Percentiles rank a stretch among this genome's conserved stretches.
Evolutionary conservation across 1,284 basidiomycete species (phyloP).

Genomic region (Mycosarcoma mackinlayi): DNA sequence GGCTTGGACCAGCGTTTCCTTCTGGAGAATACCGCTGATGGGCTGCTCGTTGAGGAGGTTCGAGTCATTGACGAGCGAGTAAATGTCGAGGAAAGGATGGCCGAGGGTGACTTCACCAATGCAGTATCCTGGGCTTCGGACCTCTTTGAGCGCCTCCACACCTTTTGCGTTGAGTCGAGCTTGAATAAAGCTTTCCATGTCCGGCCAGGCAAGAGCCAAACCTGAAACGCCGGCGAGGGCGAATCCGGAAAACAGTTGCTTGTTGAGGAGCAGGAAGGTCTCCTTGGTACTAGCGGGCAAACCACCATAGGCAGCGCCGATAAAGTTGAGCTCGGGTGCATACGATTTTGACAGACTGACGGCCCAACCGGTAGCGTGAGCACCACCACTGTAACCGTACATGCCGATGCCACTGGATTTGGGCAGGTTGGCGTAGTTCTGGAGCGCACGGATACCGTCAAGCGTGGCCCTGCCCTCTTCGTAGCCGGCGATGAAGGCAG

Average conservation of each 20-base stretch:
- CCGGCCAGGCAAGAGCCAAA: slow-evolving; percentile 31
- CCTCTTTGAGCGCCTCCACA: slow-evolving; percentile 10
- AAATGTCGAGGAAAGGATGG: slow-evolving; percentile 36
- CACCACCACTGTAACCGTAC: slow-evolving; percentile 59
- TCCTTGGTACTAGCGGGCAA: slow-evolving; percentile 49
- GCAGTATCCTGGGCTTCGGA: slow-evolving; percentile 37
- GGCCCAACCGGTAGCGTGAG: slow-evolving; percentile 56
- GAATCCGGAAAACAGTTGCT: slow-evolving; percentile 52
- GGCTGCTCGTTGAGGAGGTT: slow-evolving; percentile 44
- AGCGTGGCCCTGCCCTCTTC: slow-evolving; percentile 53
- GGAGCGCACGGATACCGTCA: slow-evolving; percentile 53
- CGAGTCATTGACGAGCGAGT: slow-evolving; percentile 39
- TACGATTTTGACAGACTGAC: slow-evolving; percentile 34
- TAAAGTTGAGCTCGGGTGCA: slow-evolving; percentile 57
- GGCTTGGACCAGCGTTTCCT: slow-evolving; percentile 45
- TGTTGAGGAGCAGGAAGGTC: slow-evolving; percentile 48
- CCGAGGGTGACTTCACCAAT: slow-evolving; percentile 19
- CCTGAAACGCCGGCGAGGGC: slow-evolving; percentile 54
- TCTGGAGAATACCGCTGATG: slow-evolving; percentile 18
- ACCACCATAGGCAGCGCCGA: slow-evolving; percentile 59
- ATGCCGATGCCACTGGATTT: slow-evolving; percentile 34
- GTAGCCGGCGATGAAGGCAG: slow-evolving; percentile 54
- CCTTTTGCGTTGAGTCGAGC: slow-evolving; percentile 33
- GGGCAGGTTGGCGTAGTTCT: slow-evolving; percentile 30
- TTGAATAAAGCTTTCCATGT: slow-evolving; percentile 31